Percentiles rank a stretch among this genome's conserved stretches.
Conservation (phyloP, 2,329 filamentous ascomycete species). For the Tolypocladium sp. region DNA sequence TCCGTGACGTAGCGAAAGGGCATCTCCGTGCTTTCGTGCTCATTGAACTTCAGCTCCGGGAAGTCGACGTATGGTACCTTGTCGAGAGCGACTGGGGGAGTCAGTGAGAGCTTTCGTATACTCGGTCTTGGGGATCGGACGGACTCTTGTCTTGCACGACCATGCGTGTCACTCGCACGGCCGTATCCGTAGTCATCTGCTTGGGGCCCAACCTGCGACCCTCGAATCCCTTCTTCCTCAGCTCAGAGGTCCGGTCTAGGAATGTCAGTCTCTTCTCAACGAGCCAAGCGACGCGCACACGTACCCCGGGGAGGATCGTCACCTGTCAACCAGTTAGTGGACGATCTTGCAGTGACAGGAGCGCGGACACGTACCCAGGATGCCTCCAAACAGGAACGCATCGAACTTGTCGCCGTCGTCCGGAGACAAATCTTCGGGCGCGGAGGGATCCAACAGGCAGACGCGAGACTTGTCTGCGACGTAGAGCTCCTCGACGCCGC, state of each 20-base stretch:
- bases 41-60: slow-evolving; percentile 81
- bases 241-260: slow-evolving; percentile 88
- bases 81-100: slow-evolving; percentile 57
- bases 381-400: slow-evolving; percentile 91
- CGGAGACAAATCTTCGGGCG: slow-evolving; percentile 70
- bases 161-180: slow-evolving; percentile 84
- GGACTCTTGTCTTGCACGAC: slow-evolving; percentile 77
- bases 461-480: slow-evolving; percentile 63
- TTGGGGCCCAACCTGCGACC: slow-evolving; percentile 81
- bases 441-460: slow-evolving; percentile 83
- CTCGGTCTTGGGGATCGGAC: slow-evolving; percentile 12
- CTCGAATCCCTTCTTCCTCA: slow-evolving; percentile 86
- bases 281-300: slow-evolving; percentile 14
- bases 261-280: slow-evolving; percentile 2
- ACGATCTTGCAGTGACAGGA: not conserved
- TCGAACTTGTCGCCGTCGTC: slow-evolving; percentile 78
- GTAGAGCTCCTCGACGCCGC: slow-evolving; percentile 78
- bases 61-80: slow-evolving; percentile 77
- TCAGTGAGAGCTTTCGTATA: not conserved
- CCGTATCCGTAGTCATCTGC: slow-evolving; percentile 98
- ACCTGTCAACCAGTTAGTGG: slow-evolving; percentile 39
- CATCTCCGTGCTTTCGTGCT: slow-evolving; percentile 94
- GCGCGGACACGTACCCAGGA: slow-evolving; percentile 57
- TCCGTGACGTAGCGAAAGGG: slow-evolving; percentile 90
- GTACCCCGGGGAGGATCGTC: slow-evolving; percentile 89